phyloP scores from a whole-genome alignment of 257 asterid species.

The Solanum raphanifolium region DNA sequence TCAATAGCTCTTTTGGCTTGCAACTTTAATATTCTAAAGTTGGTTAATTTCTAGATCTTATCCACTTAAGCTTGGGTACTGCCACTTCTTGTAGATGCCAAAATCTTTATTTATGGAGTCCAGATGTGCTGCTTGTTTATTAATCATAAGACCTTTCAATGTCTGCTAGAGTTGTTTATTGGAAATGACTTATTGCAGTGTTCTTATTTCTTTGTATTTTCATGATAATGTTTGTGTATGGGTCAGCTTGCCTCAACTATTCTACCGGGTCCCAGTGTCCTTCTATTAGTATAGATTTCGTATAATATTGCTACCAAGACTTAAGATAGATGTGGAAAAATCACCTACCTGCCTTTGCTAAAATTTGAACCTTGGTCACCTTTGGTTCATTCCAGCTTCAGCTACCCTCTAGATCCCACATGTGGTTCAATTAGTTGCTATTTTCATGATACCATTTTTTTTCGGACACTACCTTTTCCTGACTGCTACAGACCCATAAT shows the following conservation, averaged over 20 bases:
- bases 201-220: not conserved
- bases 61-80: not conserved
- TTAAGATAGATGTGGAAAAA: not conserved
- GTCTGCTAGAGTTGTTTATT: not conserved
- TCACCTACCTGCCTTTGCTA: not conserved
- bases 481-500: not conserved
- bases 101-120: not conserved
- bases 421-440: not conserved
- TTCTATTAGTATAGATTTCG: not conserved
- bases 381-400: not conserved
- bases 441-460: not conserved
- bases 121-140: not conserved
- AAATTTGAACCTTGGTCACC: not conserved
- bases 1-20: not conserved
- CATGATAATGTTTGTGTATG: not conserved
- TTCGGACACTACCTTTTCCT: not conserved
- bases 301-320: not conserved
- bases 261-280: not conserved
- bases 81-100: not conserved
- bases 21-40: not conserved
- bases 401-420: not conserved
- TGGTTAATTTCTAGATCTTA: not conserved
- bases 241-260: not conserved
- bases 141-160: not conserved
- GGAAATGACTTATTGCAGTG: not conserved